Percentiles rank a stretch among this genome's conserved stretches.
phyloP scores from a whole-genome alignment of 2,329 filamentous ascomycete species.

The Talaromyces albobiverticillius region DNA sequence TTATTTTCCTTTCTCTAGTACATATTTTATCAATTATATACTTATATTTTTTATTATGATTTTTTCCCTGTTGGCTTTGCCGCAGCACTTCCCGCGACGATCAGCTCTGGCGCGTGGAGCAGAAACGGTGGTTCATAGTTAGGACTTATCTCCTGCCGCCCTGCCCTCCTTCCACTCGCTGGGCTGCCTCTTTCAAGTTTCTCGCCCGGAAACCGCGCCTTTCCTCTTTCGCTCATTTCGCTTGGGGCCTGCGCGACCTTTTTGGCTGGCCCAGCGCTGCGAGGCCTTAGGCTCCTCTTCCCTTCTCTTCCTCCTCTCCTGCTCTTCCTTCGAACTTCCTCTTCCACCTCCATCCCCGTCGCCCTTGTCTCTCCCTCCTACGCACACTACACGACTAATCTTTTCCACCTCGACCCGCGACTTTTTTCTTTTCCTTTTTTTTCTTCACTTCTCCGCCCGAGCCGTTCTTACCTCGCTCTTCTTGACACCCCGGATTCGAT shows the following conservation, averaged over 20 bases:
- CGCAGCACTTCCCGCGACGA: too few species aligned
- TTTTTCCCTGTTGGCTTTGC: too few species aligned
- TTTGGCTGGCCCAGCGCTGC: constrained; percentile 22
- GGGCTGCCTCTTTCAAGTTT: background rate
- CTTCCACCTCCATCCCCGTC: constrained; percentile 13
- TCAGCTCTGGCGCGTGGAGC: too few species aligned
- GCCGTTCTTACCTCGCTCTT: constrained; percentile 9
- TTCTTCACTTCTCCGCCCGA: constrained; percentile 6
- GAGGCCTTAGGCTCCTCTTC: constrained; percentile 19
- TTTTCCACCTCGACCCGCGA: constrained; percentile 9
- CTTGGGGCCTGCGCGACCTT: constrained; percentile 24
- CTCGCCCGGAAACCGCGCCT: constrained; percentile 18
- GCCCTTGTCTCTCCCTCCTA: constrained; percentile 15
- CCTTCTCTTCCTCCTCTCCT: constrained; percentile 13
- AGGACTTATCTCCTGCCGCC: too few species aligned
- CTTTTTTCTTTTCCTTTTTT: constrained; percentile 8
- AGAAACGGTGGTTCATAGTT: too few species aligned
- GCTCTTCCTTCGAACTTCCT: constrained; percentile 10
- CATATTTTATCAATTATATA: background rate
- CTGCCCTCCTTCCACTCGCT: background rate
- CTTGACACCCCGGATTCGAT: constrained; percentile 9
- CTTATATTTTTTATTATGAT: background rate
- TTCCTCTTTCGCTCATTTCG: constrained; percentile 24
- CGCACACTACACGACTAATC: constrained; percentile 6
- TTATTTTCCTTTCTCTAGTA: background rate